Percentiles rank a stretch among this genome's conserved stretches.
Conservation (phyloP, 2,329 filamentous ascomycete genomes). For the Exophiala mesophila region DNA sequence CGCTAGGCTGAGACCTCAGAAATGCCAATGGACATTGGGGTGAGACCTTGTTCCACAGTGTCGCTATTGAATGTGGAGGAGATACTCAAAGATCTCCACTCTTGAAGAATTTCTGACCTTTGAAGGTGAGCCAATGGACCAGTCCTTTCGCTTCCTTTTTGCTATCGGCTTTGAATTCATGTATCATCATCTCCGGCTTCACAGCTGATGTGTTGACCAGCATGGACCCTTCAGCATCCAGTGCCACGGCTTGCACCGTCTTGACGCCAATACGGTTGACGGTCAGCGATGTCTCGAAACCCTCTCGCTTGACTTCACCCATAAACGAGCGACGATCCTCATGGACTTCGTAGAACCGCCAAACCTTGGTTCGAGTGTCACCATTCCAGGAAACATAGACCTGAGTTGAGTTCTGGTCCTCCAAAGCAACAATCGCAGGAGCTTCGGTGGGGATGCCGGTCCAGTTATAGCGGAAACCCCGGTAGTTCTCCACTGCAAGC, state of each 20-base stretch:
- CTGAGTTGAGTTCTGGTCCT: slow-evolving; percentile 12
- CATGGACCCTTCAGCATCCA: slow-evolving; percentile 28
- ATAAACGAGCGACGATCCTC: slow-evolving; percentile 13
- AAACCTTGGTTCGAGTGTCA: slow-evolving; percentile 42
- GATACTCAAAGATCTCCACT: slow-evolving; percentile 7
- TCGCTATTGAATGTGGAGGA: too few relatives aligned
- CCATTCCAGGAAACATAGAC: slow-evolving; percentile 45
- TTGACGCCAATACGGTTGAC: slow-evolving; percentile 28
- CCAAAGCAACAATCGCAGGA: slow-evolving; percentile 20
- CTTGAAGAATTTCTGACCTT: slow-evolving; percentile 11
- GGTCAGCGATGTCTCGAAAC: slow-evolving; percentile 31
- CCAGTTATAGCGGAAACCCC: slow-evolving; percentile 35
- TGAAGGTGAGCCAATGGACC: slow-evolving; percentile 8
- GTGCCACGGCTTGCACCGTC: slow-evolving; percentile 38
- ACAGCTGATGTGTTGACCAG: slow-evolving; percentile 21
- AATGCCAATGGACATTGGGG: too few relatives aligned
- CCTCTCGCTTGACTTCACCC: slow-evolving; percentile 27
- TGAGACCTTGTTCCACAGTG: too few relatives aligned
- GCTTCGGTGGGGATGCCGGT: slow-evolving; percentile 16
- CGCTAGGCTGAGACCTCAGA: too few relatives aligned
- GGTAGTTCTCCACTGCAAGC: slow-evolving; percentile 38
- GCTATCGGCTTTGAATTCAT: slow-evolving; percentile 4
- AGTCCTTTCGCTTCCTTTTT: slow-evolving; percentile 2
- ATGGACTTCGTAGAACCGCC: slow-evolving; percentile 32
- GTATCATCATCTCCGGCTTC: slow-evolving; percentile 9